phyloP scores from a whole-genome alignment of 176 grass and related monocot genomes.

The Triticum timopheevii region DNA sequence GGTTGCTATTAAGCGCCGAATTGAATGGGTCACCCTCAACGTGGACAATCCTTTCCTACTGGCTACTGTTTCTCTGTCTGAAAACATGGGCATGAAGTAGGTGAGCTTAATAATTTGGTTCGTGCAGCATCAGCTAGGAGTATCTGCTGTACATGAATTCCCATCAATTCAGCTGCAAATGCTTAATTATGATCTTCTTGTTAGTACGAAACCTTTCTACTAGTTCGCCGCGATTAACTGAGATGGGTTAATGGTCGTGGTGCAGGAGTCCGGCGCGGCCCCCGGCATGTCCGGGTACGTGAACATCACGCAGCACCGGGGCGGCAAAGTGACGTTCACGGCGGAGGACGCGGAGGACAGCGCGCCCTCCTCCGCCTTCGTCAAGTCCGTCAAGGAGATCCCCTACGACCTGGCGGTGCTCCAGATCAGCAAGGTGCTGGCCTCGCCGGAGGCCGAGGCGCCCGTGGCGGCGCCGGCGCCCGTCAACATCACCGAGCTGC shows the following conservation, averaged over 20 bases:
- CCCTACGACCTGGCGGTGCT: conserved; percentile 70
- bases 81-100: conserved; percentile 7
- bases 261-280: conserved; percentile 58
- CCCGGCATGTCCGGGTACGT: conserved; percentile 59
- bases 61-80: too few species aligned
- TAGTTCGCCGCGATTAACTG: background rate
- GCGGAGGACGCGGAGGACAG: conserved; percentile 43
- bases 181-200: conserved; percentile 4
- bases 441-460: conserved; percentile 65
- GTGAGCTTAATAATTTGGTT: background rate
- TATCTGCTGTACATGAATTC: background rate
- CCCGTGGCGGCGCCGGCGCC: conserved; percentile 56
- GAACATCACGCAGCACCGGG: conserved; percentile 66
- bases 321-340: conserved; percentile 54
- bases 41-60: background rate
- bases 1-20: background rate
- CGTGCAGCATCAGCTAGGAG: background rate
- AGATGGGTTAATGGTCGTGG: background rate
- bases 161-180: background rate
- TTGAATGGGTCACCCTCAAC: background rate
- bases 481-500: conserved; percentile 72
- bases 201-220: background rate
- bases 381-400: conserved; percentile 59
- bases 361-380: conserved; percentile 24
- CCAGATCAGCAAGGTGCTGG: conserved; percentile 45